Conservation (phyloP, 2,329 filamentous ascomycete species). For the Arthrinium puccinioides region DNA sequence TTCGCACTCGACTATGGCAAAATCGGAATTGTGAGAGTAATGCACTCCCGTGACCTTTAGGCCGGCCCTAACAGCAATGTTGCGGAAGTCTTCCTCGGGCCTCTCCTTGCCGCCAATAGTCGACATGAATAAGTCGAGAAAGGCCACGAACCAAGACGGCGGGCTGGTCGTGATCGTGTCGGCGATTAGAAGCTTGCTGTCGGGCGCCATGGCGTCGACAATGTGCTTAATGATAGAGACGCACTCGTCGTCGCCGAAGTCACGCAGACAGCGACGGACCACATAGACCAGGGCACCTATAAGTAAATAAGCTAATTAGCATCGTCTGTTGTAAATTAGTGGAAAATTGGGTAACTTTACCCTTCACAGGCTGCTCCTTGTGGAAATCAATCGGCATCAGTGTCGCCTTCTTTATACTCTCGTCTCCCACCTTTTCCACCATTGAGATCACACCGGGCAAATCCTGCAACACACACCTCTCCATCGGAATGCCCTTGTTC, state of each 20-base stretch:
- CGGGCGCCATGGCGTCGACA: neutral
- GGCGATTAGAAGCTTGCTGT: neutral
- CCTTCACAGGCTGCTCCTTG: neutral
- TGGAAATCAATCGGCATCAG: neutral
- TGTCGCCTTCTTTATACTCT: neutral
- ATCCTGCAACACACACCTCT: neutral
- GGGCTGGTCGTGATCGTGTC: neutral
- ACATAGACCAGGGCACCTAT: neutral
- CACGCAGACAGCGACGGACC: neutral
- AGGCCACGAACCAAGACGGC: neutral
- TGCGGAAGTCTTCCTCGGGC: neutral
- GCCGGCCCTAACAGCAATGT: neutral
- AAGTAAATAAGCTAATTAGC: too few species aligned
- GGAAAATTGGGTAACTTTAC: neutral
- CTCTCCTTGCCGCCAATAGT: constrained; percentile 1
- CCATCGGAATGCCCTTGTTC: neutral
- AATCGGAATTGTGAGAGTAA: too few species aligned
- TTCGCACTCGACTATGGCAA: too few species aligned
- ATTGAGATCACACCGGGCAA: neutral
- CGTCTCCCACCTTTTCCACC: neutral
- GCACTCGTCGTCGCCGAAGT: neutral
- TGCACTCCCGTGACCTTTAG: neutral
- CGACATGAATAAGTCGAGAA: neutral
- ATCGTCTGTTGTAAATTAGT: neutral
- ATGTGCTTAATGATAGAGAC: neutral